Evolutionary conservation across 306 rosid genomes (phyloP).

Genomic region (Urtica urens): DNA sequence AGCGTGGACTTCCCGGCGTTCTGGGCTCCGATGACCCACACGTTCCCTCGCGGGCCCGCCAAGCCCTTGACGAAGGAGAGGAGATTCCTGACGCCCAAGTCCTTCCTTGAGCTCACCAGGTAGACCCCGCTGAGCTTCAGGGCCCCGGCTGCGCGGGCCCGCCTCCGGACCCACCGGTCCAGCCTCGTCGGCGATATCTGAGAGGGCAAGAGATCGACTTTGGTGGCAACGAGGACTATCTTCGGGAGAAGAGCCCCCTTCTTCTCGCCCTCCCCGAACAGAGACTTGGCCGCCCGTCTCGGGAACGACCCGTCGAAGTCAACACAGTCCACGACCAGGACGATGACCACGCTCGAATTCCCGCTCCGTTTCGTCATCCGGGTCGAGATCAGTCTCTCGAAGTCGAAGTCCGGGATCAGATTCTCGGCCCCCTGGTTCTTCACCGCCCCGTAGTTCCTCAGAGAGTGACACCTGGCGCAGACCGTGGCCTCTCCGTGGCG

Average conservation of each 20-base stretch:
- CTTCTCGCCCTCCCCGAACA: constrained; percentile 64
- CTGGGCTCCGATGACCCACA: constrained; percentile 94
- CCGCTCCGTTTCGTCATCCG: constrained; percentile 62
- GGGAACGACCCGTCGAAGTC: constrained; percentile 95
- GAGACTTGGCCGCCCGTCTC: constrained; percentile 53
- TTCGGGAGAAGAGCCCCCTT: constrained; percentile 56
- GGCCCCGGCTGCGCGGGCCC: constrained; percentile 65
- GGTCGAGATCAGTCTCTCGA: constrained; percentile 61
- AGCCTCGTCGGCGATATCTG: constrained; percentile 81
- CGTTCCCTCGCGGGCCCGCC: constrained; percentile 94
- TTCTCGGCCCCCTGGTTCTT: constrained; percentile 74
- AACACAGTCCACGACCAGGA: constrained; percentile 91
- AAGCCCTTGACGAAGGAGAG: constrained; percentile 59
- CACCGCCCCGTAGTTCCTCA: constrained; percentile 84
- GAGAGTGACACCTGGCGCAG: constrained; percentile 85
- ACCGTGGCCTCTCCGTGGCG: no score
- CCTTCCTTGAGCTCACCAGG: constrained; percentile 74
- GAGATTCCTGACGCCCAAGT: constrained; percentile 66
- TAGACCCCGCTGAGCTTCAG: constrained; percentile 71
- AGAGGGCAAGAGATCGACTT: constrained; percentile 81
- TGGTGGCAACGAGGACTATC: constrained; percentile 89
- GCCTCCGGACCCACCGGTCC: constrained; percentile 82
- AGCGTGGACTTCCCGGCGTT: constrained; percentile 97
- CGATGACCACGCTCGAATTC: constrained; percentile 61
- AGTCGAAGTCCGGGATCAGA: constrained; percentile 91